Base-by-base conservation (phyloP, 176 grass and related monocot species). In the Pharus latifolius region DNA sequence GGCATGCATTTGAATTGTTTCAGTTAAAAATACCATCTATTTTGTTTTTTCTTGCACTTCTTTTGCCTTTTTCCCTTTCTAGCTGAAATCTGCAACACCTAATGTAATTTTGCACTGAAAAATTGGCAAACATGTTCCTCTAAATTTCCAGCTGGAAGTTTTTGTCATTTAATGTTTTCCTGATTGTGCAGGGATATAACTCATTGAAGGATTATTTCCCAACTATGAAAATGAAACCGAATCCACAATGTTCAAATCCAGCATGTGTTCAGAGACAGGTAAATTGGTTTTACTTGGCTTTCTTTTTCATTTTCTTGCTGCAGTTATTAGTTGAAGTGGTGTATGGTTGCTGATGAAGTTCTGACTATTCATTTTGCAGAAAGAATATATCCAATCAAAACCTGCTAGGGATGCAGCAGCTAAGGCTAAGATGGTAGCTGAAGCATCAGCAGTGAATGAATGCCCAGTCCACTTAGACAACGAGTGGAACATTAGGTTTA, bases 141-240 rank as follows among this genome's bases (percentile, higher is more conserved):
- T n/a, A n/a, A n/a, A n/a, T n/a, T n/a, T n/a, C n/a, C n/a, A n/a
- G n/a, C n/a, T 38, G 35, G 9, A 38, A 38, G 9, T 68, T 62
- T 40, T 61, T 19, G 3, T 52, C 15, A 43, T 75, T 43, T 35
- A 4, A 14, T 61, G 23, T 26, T 6, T 45, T 77, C 23, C 50
- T 63, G 8, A 73, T 60, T 46, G 29, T 77, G 63, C 65, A 93
- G 94, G 94, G 94, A 72, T 98, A 98, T 70, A 98, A 98, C 80
- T 93, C 94, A 47, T 86, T 98, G 12, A 98, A 98, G 61, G 94
- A 98, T 63, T 98, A 60, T 76, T 98, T 98, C 53, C 94, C 94
- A 45, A 85, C 89, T 49, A 98, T 98, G 94, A 78, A 93, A 83
- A 98, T 98, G 95, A 98, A 49, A 57, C 95, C 95, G 63, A 98